phyloP scores from a whole-genome alignment of 164 flowering plant genomes.

The Brasenia schreberi region DNA sequence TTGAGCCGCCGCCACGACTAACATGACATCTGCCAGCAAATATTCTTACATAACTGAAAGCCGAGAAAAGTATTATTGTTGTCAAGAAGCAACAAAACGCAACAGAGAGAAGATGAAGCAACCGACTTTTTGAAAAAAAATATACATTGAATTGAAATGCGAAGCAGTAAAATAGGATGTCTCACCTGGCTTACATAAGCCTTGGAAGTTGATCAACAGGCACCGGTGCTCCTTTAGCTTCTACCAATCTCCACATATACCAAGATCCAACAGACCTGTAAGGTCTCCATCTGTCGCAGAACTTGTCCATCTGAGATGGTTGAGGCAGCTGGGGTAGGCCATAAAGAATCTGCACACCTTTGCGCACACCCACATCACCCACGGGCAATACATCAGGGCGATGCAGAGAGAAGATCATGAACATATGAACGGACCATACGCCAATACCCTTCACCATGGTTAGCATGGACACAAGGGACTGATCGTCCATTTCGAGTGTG shows the following conservation, averaged over 20 bases:
- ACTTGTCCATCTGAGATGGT: slow-evolving; percentile 90
- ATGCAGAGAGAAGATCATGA: slow-evolving; percentile 88
- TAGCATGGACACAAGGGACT: slow-evolving; percentile 80
- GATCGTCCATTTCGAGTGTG: slow-evolving; percentile 77
- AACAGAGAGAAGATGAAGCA: too few relatives aligned
- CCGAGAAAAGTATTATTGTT: neutral
- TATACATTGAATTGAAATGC: neutral
- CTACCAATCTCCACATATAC: slow-evolving; percentile 87
- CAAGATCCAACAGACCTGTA: slow-evolving; percentile 85
- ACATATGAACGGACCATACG: slow-evolving; percentile 97
- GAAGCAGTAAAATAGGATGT: neutral
- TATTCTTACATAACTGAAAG: too few relatives aligned
- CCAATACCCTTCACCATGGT: slow-evolving; percentile 99
- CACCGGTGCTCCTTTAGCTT: slow-evolving; percentile 44
- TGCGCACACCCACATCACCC: slow-evolving; percentile 72
- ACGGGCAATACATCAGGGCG: slow-evolving; percentile 93
- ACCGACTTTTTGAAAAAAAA: too few relatives aligned
- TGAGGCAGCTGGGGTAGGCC: slow-evolving; percentile 72
- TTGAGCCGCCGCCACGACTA: too few relatives aligned
- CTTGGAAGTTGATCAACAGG: neutral
- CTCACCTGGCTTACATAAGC: neutral
- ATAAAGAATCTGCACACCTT: slow-evolving; percentile 71
- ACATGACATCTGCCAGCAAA: neutral
- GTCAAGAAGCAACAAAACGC: too few relatives aligned
- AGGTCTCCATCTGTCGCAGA: slow-evolving; percentile 93